These are phyloP conservation scores for Fusarium bactridioides DNA, from an alignment of 2,329 filamentous ascomycete species.

Conservation along the genomic window DNA sequence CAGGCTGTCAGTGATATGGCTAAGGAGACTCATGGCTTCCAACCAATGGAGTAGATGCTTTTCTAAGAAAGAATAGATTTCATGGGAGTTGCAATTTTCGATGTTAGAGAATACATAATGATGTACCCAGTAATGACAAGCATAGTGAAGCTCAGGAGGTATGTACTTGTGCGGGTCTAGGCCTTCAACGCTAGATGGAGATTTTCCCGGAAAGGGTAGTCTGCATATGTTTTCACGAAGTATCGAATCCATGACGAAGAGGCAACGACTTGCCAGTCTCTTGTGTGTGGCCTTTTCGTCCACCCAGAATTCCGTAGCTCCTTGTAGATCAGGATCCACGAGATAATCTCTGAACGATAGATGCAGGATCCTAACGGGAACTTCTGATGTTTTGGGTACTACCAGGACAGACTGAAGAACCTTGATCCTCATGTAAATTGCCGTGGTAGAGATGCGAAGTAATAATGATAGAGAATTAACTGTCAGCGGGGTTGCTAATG, in stretches of 20 bases:
- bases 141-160: not conserved
- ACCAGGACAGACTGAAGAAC: not conserved
- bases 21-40: not conserved
- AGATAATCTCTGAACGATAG: not conserved
- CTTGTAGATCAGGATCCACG: not conserved
- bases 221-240: not conserved
- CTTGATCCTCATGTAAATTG: not conserved
- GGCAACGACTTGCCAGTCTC: not conserved
- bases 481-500: not conserved
- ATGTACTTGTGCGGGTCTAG: not conserved
- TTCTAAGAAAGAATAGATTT: accelerated
- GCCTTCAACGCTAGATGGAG: accelerated
- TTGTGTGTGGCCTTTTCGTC: not conserved
- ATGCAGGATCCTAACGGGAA: not conserved
- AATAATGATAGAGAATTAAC: not conserved
- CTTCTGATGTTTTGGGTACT: not conserved
- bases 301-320: not conserved
- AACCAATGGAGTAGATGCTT: not conserved
- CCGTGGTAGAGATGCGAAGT: not conserved
- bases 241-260: not conserved
- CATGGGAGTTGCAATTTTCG: accelerated
- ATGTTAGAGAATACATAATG: conserved; percentile 20
- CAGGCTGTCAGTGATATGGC: accelerated
- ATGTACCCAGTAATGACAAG: conserved; percentile 41
- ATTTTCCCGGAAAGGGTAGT: not conserved